Evolutionary conservation across 1,139 yeast species (phyloP).

Genomic region (Yamadazyma triangularis): DNA sequence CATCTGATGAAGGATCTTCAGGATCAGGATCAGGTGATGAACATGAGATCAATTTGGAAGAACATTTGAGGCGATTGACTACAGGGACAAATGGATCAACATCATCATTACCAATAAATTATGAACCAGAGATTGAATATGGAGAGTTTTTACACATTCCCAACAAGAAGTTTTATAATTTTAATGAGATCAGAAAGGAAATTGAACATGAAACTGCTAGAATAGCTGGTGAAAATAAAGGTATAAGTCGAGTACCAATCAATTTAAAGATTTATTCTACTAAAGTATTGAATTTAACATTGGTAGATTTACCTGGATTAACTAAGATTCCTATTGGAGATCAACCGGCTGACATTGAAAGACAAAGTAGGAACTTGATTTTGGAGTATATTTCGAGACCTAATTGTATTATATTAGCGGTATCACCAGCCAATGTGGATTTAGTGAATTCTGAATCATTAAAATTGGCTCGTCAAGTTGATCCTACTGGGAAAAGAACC

Average conservation of each 20-base stretch:
- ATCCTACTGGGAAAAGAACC: constrained; percentile 93
- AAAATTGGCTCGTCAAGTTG: constrained; percentile 93
- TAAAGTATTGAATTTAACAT: constrained; percentile 80
- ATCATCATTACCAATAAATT: no score
- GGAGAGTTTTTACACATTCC: constrained; percentile 95
- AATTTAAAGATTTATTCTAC: constrained; percentile 88
- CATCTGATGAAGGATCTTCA: background rate
- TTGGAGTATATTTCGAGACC: constrained; percentile 92
- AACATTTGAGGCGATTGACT: constrained; percentile 51
- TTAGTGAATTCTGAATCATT: constrained; percentile 92
- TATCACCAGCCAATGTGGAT: constrained; percentile 96
- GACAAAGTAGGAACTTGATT: constrained; percentile 83
- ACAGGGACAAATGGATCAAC: no score
- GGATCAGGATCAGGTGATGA: constrained; percentile 7
- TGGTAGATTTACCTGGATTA: constrained; percentile 96
- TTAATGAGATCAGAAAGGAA: constrained; percentile 77
- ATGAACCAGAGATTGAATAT: constrained; percentile 67
- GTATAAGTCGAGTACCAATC: constrained; percentile 88
- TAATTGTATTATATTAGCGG: constrained; percentile 91
- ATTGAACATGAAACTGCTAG: constrained; percentile 89
- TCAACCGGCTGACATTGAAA: constrained; percentile 94
- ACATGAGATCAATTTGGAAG: constrained; percentile 56
- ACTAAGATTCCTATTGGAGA: constrained; percentile 98
- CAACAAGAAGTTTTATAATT: constrained; percentile 73
- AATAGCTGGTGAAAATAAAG: constrained; percentile 93